Evolutionary conservation across 352 stramenopile species (phyloP), one percentile per base, ranked within the genome.

Genomic region (Globisporangium cylindrosporum): DNA sequence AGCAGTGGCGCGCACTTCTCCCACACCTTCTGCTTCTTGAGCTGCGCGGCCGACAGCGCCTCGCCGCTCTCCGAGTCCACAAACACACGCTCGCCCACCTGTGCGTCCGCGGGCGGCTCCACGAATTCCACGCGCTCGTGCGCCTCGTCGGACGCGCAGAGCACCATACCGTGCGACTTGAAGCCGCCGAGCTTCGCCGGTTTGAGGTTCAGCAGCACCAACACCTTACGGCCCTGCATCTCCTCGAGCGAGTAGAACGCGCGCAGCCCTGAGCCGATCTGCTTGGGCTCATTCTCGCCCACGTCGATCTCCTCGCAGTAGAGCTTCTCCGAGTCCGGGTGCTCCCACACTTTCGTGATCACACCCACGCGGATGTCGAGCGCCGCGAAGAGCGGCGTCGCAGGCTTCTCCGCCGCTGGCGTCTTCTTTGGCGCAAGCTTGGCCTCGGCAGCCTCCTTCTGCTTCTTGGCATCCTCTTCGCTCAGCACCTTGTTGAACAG

Each of bases 281-380:
- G 84, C 67, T 98, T 95, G 25, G 97, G 95, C 66, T 89, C 84
- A 10, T 92, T 87, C 66, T 97, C 96, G 24, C 98, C 98, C 34
- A 99, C 82, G 75, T 99, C 97, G 55, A 99, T 99, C 80, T 99
- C 97, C 80, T 99, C 98, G 72, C 97, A 99, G 76, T 95, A 99
- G 1, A 99, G 86, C 75, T 98, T 99, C 51, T 96, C 89, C 71
- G 84, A 93, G 60, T 95, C 88, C 14, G 87, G 87, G 71, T 96
- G 89, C 60, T 87, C 81, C 89, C 89, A 96, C 9, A 82, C 88
- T 69, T 93, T 92, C 41, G 76, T 79, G 74, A 96, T 88, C 48
- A 87, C 78, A 32, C 87, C 89, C 5, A 96, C 89, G 51, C 87
- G 87, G 62, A 96, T 93, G 51, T 96, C 87, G 14, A 92, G 73